A percentile compares a stretch with the other conserved stretches of the same genome.
Conservation (phyloP, 2,329 filamentous ascomycete species). For the Trichophyton benhamiae region DNA sequence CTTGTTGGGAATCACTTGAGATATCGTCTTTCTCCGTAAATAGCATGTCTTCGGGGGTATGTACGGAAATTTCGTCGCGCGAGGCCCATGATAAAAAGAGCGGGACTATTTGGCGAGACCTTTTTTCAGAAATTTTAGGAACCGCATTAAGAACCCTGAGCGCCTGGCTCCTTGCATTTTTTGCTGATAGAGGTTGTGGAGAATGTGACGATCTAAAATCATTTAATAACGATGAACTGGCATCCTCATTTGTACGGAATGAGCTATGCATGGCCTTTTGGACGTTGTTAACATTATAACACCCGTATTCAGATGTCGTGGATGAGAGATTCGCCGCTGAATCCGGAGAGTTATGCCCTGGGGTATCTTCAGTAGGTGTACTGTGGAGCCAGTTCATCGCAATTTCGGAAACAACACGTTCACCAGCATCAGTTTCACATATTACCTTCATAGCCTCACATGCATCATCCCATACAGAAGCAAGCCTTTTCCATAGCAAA, state of each 20-base stretch:
- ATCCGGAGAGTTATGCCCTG: neutral
- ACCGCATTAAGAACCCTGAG: constrained; percentile 63
- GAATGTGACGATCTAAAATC: constrained; percentile 53
- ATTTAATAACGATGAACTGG: constrained; percentile 47
- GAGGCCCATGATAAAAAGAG: constrained; percentile 72
- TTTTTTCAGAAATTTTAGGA: constrained; percentile 70
- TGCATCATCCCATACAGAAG: constrained; percentile 79
- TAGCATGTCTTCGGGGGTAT: constrained; percentile 20
- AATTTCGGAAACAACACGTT: constrained; percentile 57
- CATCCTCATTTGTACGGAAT: constrained; percentile 41
- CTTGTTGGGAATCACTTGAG: constrained; percentile 14
- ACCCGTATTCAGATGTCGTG: constrained; percentile 56
- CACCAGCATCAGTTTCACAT: constrained; percentile 55
- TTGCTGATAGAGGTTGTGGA: constrained; percentile 23
- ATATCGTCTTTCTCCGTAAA: constrained; percentile 12
- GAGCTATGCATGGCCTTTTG: constrained; percentile 41
- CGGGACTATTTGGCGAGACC: constrained; percentile 73
- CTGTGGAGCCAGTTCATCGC: constrained; percentile 63
- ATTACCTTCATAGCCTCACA: constrained; percentile 64
- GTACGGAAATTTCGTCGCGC: constrained; percentile 36
- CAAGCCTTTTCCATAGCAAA: constrained; percentile 70
- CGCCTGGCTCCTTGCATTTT: constrained; percentile 58
- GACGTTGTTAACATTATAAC: constrained; percentile 57
- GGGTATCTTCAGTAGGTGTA: neutral
- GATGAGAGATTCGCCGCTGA: constrained; percentile 9